phyloP scores from a whole-genome alignment of 352 stramenopile genomes.

The Bremia lactucae region DNA sequence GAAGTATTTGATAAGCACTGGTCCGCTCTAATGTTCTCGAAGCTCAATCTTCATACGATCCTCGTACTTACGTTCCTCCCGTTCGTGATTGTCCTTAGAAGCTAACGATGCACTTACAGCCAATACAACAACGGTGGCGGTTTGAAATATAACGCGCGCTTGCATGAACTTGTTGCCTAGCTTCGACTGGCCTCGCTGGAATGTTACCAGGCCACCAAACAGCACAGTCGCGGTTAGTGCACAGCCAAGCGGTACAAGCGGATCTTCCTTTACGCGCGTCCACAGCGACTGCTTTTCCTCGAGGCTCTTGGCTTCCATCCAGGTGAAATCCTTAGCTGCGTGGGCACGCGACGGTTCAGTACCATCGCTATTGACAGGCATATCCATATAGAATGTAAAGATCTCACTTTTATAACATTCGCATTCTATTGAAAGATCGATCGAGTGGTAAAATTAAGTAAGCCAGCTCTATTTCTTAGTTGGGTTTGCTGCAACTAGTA shows the following conservation, averaged over 20 bases:
- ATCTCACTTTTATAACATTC: too few relatives aligned
- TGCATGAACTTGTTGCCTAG: constrained; percentile 81
- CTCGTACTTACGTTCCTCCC: constrained; percentile 53
- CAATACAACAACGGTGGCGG: constrained; percentile 56
- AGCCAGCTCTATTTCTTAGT: too few relatives aligned
- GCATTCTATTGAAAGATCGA: too few relatives aligned
- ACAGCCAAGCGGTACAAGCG: constrained; percentile 65
- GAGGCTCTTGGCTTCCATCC: constrained; percentile 46
- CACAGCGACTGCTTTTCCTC: constrained; percentile 52
- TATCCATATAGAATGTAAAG: too few relatives aligned
- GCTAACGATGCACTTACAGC: constrained; percentile 35
- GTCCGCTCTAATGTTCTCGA: constrained; percentile 9
- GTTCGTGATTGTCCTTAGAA: constrained; percentile 34
- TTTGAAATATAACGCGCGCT: constrained; percentile 60
- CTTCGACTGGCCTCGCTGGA: constrained; percentile 60
- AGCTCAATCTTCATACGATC: constrained; percentile 62
- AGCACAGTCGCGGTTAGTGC: constrained; percentile 52
- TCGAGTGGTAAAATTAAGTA: too few relatives aligned
- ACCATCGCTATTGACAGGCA: constrained; percentile 5
- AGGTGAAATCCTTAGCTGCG: constrained; percentile 49
- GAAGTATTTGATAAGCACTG: not conserved
- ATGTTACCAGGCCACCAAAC: constrained; percentile 55
- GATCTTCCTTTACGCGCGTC: constrained; percentile 58
- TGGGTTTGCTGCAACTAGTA: too few relatives aligned
- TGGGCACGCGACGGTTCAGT: constrained; percentile 16